Base-by-base conservation (phyloP, 306 rosid genomes). In the Aeschynomene evenia region DNA sequence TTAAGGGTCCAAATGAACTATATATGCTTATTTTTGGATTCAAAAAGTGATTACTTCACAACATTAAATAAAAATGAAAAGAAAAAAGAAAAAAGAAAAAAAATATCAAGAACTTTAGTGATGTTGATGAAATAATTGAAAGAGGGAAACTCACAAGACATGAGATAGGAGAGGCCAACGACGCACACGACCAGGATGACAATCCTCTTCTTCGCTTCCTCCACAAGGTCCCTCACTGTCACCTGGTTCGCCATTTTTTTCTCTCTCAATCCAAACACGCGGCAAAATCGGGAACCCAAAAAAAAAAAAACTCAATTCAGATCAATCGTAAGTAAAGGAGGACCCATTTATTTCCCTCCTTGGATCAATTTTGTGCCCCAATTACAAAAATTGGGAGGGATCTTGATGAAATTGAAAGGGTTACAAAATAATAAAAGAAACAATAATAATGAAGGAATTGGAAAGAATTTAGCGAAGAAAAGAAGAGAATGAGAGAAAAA, bases 161-260 rank as follows among this genome's bases (percentile, higher is more conserved):
- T 94, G 79, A 94, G 82, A 73, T 94, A 94, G 0, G 99, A 91
- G 72, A 94, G 82, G 67, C 99, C 99, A 15, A 94, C 91, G 6
- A 88, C 91, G 81, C 88, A 88, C 50, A 94, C 78, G 68, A 79
- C 77, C 66, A 94, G 85, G 62, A 94, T 73, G 15, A 94, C 87
- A 82, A 94, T 67, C 77, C 97, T 85, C 80, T 91, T 94, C 91
- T 94, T 94, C 12, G 96, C 96, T 79, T 94, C 99, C 75, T 94
- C 99, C 6, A 79, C 89, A 18, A 94, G 96, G 96, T 94, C 99
- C 9, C 92, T 92, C 71, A 81, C 83, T 63, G 79, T 20, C 24
- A 87, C 95, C 57, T 74, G 91, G 75, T 80, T 91, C 68, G 36
- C 63, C 43, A 57, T 56, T 59, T 53, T 10, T 5, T 60, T 49